Conservation (phyloP, 768 basidiomycete genomes). For the Mrakia hoshinonis region DNA sequence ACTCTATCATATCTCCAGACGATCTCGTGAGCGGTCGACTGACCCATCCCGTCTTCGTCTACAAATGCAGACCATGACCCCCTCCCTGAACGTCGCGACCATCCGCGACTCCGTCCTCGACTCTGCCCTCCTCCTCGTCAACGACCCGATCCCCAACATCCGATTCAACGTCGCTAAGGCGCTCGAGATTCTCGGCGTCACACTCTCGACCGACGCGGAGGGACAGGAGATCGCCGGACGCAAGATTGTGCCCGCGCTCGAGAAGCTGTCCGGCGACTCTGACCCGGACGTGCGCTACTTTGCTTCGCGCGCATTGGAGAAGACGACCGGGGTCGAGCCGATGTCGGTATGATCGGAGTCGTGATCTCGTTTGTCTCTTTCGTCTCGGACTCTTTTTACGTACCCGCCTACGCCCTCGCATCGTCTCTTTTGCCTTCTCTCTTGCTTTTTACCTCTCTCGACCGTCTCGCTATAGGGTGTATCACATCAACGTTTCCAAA, state of each 20-base stretch:
- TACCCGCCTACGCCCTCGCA: too few relatives aligned
- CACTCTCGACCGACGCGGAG: conserved; percentile 53
- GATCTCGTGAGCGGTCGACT: not conserved
- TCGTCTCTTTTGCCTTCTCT: too few relatives aligned
- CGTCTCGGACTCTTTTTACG: too few relatives aligned
- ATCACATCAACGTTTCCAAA: too few relatives aligned
- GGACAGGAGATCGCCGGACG: conserved; percentile 66
- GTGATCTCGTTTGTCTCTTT: not conserved
- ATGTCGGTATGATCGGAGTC: conserved; percentile 5
- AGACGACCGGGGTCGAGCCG: conserved; percentile 33
- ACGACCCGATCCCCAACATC: conserved; percentile 94
- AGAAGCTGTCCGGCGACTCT: conserved; percentile 73
- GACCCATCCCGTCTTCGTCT: not conserved
- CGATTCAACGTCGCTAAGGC: conserved; percentile 98
- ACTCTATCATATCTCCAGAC: not conserved
- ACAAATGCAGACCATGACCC: conserved; percentile 71
- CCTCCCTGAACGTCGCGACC: conserved; percentile 74
- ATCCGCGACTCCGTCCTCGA: conserved; percentile 75
- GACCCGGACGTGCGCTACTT: conserved; percentile 98
- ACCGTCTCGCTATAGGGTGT: too few relatives aligned
- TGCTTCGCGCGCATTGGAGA: conserved; percentile 69
- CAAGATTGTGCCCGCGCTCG: conserved; percentile 70
- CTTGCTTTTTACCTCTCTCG: too few relatives aligned
- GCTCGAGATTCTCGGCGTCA: conserved; percentile 72
- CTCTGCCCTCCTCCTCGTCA: conserved; percentile 68